These are phyloP conservation scores for Madurella mycetomatis DNA, from an alignment of 2,329 filamentous ascomycete genomes.

Conservation along the genomic window DNA sequence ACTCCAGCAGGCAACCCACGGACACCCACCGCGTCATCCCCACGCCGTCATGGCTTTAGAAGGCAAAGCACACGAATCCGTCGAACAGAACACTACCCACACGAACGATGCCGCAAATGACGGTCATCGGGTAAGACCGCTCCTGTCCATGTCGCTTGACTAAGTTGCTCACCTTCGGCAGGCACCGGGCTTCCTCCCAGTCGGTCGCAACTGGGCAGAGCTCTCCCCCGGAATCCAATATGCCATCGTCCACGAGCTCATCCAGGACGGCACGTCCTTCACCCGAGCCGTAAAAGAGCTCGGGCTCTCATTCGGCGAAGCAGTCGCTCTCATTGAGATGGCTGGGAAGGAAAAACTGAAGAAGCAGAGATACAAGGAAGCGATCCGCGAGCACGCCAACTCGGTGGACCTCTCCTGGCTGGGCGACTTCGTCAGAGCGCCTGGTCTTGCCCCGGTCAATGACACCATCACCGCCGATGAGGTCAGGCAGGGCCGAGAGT, in stretches of 20 bases:
- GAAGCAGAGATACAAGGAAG: not conserved
- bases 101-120: too few species aligned
- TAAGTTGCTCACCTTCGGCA: not conserved
- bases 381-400: not conserved
- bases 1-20: too few species aligned
- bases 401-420: too few species aligned
- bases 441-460: constrained; percentile 4
- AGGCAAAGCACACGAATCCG: too few species aligned
- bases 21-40: too few species aligned
- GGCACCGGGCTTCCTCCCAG: not conserved
- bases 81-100: too few species aligned
- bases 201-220: constrained; percentile 15
- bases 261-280: constrained; percentile 11
- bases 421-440: not conserved
- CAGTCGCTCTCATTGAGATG: constrained; percentile 14
- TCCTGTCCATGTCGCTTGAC: too few species aligned
- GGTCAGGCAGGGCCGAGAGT: constrained; percentile 11
- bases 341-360: constrained; percentile 14
- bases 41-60: too few species aligned
- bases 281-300: constrained; percentile 8
- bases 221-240: constrained; percentile 24
- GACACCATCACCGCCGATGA: constrained; percentile 9
- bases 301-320: constrained; percentile 14
- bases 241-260: constrained; percentile 22
- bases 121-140: too few species aligned